Evolutionary conservation across 176 grass and related monocot species (phyloP), one percentile per base, ranked within the genome.

Genomic region (Thinopyrum elongatum): DNA sequence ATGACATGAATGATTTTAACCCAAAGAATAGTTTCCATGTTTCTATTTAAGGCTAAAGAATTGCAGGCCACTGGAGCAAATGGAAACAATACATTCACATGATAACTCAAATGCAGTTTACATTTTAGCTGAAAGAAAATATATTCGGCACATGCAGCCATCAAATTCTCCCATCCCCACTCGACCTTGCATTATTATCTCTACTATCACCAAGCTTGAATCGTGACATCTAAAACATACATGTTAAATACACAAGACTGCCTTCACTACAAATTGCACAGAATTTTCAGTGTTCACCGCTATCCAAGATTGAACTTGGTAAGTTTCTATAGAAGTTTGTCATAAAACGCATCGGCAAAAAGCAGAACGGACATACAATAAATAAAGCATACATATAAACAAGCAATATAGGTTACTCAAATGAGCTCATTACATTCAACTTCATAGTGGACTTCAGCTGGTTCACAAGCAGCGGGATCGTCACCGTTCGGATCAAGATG

Each of bases 401-500:
- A 19, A 80, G 26, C 15, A 67, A 26, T 38, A 27, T 2, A 66
- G 51, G 65, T 62, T 36, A 38, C 17, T 87, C 28, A 70, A 81
- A 69, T 53, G 6, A 12, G 19, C 19, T 77, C 73, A 78, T 92
- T 90, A 96, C 97, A 78, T 85, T 91, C 69, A 96, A 63, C 85
- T 96, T 99, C 46, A 81, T 35, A 3, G 62, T 92, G 46, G 86
- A 68, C 86, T 90, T 96, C 80, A 99, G 29, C 79, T 96, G 94
- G 73, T 95, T 89, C 83, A 96, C 38, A 17, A 93, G 55, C 51
- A 99, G 10, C 5, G 94, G 94, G 41, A 90, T n/a, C 14, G 94
- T 93, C 17, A 38, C 19, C 8, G 72, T 70, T 51, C 97, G 83
- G 78, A 99, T 96, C 70, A 99, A 49, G 36, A 99, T 2, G 7